Evolutionary conservation across 2,329 filamentous ascomycete species (phyloP).

Genomic region (Claviceps quebecensis): DNA sequence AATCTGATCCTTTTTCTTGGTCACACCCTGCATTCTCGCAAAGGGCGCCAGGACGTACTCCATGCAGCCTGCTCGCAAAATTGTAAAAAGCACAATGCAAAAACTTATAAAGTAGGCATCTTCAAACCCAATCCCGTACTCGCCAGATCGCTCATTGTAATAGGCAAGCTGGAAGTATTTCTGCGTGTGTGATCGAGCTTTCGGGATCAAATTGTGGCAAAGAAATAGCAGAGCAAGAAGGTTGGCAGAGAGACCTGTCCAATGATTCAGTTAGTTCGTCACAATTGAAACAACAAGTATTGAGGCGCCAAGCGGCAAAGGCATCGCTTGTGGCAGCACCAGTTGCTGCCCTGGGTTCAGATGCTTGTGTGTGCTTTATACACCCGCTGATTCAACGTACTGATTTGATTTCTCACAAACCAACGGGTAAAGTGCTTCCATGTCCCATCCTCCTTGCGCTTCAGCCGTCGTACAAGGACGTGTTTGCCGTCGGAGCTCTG

Average conservation of each 20-base stretch:
- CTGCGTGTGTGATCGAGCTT: constrained; percentile 61
- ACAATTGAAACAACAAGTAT: no score
- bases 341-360: no score
- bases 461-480: constrained; percentile 41
- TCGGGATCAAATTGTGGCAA: constrained; percentile 70
- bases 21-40: constrained; percentile 57
- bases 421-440: constrained; percentile 49
- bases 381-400: constrained; percentile 32
- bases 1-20: constrained; percentile 59
- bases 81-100: constrained; percentile 76
- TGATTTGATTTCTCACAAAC: constrained; percentile 68
- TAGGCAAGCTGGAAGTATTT: constrained; percentile 86
- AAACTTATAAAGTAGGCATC: constrained; percentile 66
- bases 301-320: no score
- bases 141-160: constrained; percentile 51
- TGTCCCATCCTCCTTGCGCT: constrained; percentile 47
- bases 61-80: constrained; percentile 69
- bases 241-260: constrained; percentile 63
- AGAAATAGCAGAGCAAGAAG: constrained; percentile 71
- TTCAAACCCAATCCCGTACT: constrained; percentile 65
- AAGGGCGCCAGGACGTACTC: constrained; percentile 76
- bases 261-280: background rate
- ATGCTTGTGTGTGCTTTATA: no score
- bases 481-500: constrained; percentile 37
- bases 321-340: no score